These are phyloP conservation scores for Pleurotus ostreatus DNA, from an alignment of 768 basidiomycete species.

Conservation along the genomic window DNA sequence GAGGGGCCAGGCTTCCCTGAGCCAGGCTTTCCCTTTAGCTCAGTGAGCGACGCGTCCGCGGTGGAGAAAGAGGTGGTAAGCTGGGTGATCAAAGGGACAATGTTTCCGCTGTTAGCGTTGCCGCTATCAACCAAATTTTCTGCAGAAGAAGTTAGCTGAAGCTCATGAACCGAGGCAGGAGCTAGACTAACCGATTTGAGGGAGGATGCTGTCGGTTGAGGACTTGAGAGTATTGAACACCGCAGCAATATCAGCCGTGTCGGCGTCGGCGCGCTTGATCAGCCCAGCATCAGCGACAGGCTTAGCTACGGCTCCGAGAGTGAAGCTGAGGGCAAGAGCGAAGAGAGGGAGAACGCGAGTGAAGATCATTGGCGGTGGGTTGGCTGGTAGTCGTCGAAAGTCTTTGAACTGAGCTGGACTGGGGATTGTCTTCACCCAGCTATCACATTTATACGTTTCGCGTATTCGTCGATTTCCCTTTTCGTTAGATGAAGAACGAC, in stretches of 20 bases:
- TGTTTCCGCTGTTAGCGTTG: conserved; percentile 15
- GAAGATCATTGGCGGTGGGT: neutral
- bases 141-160: neutral
- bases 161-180: neutral
- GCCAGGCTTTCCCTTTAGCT: conserved; percentile 10
- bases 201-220: conserved; percentile 16
- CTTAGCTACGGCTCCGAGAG: conserved; percentile 11
- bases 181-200: conserved; percentile 16
- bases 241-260: conserved; percentile 17
- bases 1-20: conserved; percentile 19
- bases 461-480: neutral
- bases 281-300: conserved; percentile 6
- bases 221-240: conserved; percentile 17
- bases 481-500: neutral
- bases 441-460: neutral
- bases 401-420: neutral
- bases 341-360: conserved; percentile 1
- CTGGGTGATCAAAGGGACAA: conserved; percentile 19
- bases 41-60: conserved; percentile 15
- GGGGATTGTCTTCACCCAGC: neutral
- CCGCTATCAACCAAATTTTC: conserved; percentile 12
- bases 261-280: conserved; percentile 9
- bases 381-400: neutral
- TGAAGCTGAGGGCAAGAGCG: conserved; percentile 8
- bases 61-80: conserved; percentile 19